These are phyloP conservation scores for Dactylellina leptospora DNA, from an alignment of 2,329 filamentous ascomycete genomes.

Conservation along the genomic window DNA sequence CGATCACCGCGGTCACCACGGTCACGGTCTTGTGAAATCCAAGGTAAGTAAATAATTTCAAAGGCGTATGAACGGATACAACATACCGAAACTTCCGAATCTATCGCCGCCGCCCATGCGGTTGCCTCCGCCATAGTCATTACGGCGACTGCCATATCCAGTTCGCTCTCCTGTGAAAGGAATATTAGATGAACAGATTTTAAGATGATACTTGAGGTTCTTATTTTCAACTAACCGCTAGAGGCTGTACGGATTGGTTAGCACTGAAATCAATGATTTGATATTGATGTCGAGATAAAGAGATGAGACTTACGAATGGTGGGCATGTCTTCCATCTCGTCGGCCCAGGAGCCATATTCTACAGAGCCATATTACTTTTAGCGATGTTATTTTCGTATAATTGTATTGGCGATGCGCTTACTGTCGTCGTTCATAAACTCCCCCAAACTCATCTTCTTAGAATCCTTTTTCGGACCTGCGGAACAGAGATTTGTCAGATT, in stretches of 20 bases:
- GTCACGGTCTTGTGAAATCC: conserved; percentile 41
- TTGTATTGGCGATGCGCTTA: conserved; percentile 65
- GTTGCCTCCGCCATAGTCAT: conserved; percentile 27
- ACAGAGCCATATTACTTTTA: conserved; percentile 50
- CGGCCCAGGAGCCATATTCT: conserved; percentile 87
- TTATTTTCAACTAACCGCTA: conserved; percentile 28
- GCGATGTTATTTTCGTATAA: neutral
- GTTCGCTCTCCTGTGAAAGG: conserved; percentile 39
- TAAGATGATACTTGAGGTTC: neutral
- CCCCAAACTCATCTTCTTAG: conserved; percentile 96
- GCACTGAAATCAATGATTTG: too few relatives aligned
- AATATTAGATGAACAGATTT: conserved; percentile 21
- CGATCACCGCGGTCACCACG: neutral
- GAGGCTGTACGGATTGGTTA: conserved; percentile 53
- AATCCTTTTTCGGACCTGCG: conserved; percentile 90
- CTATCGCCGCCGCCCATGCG: conserved; percentile 28
- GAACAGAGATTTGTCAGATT: too few relatives aligned
- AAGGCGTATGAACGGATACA: neutral
- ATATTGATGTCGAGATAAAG: too few relatives aligned
- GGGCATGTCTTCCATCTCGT: conserved; percentile 91
- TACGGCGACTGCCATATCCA: conserved; percentile 49
- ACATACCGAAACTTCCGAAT: conserved; percentile 10
- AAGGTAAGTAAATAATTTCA: neutral
- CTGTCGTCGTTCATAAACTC: conserved; percentile 92
- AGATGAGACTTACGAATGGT: conserved; percentile 71